These are phyloP conservation scores for Beauveria sp. DNA, from an alignment of 2,329 filamentous ascomycete genomes.

Conservation along the genomic window DNA sequence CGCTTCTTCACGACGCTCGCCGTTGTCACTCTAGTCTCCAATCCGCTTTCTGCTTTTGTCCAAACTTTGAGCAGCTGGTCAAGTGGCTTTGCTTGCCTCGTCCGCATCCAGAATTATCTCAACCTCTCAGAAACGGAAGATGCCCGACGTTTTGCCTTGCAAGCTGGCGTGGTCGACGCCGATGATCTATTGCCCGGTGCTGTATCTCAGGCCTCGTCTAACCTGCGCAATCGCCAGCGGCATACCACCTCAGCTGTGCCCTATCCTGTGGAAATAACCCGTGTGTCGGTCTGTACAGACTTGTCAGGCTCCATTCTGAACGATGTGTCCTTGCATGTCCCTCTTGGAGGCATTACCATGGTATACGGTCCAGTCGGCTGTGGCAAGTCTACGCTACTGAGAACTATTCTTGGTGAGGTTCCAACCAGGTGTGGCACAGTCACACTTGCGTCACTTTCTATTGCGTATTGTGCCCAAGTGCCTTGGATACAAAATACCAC, in stretches of 20 bases:
- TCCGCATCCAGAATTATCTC: slow-evolving; percentile 3
- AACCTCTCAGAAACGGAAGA: background rate
- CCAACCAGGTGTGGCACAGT: slow-evolving; percentile 16
- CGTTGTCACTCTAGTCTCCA: background rate
- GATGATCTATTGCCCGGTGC: background rate
- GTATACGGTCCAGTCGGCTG: slow-evolving; percentile 24
- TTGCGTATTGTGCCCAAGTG: slow-evolving; percentile 25
- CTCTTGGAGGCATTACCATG: slow-evolving; percentile 21
- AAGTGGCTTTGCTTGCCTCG: background rate
- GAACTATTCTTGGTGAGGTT: slow-evolving; percentile 24
- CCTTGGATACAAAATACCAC: slow-evolving; percentile 27
- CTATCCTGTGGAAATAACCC: background rate
- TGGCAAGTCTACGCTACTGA: slow-evolving; percentile 25
- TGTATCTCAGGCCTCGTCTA: background rate
- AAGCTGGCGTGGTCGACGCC: background rate
- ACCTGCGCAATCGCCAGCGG: background rate
- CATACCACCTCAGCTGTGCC: background rate
- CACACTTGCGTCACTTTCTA: slow-evolving; percentile 16
- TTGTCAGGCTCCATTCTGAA: background rate
- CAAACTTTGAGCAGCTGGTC: background rate
- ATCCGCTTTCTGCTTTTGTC: background rate
- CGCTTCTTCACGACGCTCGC: background rate
- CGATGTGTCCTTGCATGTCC: background rate
- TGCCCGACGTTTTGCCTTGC: background rate
- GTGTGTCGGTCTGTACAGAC: background rate